Conservation (phyloP, 805 yeast genomes). For the Candida arabinofermentans region DNA sequence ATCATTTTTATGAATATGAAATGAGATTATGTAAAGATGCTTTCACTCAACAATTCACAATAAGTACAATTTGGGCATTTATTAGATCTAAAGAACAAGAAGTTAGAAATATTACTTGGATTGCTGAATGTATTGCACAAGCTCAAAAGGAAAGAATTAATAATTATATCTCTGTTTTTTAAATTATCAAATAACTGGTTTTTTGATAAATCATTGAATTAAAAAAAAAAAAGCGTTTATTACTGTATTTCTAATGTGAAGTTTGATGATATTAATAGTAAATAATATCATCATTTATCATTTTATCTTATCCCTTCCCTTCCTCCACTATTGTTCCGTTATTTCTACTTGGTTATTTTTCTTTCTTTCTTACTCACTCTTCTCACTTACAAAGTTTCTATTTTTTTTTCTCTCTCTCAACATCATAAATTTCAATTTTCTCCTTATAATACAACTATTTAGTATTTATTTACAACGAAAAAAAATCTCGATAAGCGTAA, state of each 20-base stretch:
- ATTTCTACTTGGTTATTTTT: neutral
- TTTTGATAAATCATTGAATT: neutral
- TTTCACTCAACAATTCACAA: slow-evolving; percentile 93
- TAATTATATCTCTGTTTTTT: slow-evolving; percentile 85
- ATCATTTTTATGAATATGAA: slow-evolving; percentile 88
- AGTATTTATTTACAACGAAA: no score
- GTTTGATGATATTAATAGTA: no score
- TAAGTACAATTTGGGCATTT: slow-evolving; percentile 94
- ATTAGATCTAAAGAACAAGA: slow-evolving; percentile 95
- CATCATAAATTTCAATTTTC: no score
- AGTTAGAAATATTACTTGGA: slow-evolving; percentile 97
- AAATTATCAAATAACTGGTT: slow-evolving; percentile 7
- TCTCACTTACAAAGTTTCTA: neutral
- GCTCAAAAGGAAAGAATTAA: slow-evolving; percentile 93
- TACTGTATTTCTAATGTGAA: no score
- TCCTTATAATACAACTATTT: no score
- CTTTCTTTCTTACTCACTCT: neutral
- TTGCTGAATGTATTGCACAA: slow-evolving; percentile 98
- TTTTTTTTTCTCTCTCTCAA: neutral
- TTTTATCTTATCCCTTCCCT: neutral
- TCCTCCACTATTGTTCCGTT: neutral
- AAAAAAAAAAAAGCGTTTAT: no score
- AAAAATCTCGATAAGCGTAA: no score
- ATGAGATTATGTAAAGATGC: slow-evolving; percentile 91
- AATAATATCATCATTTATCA: neutral